phyloP scores from a whole-genome alignment of 2,329 filamentous ascomycete species.

The Trichoderma guizhouense region DNA sequence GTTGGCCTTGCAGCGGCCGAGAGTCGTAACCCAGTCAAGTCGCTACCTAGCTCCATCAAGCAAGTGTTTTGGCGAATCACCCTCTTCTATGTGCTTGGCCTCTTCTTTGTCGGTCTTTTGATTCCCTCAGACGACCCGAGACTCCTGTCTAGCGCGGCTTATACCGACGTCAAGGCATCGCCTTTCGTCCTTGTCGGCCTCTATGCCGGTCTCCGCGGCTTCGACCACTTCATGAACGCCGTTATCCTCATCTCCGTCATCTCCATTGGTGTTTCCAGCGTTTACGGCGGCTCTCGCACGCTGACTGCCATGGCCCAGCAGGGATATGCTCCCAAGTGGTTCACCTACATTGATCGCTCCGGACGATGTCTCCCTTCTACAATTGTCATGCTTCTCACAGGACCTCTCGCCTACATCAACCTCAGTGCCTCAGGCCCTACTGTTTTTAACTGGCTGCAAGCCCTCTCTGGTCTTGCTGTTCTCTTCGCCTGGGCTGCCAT shows the following conservation, averaged over 20 bases:
- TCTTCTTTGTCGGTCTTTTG: constrained; percentile 48
- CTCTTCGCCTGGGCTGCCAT: constrained; percentile 66
- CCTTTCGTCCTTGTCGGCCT: constrained; percentile 50
- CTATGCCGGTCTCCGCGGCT: constrained; percentile 46
- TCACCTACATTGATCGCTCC: constrained; percentile 52
- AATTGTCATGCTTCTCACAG: constrained; percentile 44
- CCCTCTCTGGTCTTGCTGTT: constrained; percentile 59
- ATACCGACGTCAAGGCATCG: constrained; percentile 40
- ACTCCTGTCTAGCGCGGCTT: constrained; percentile 46
- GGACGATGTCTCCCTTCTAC: constrained; percentile 50
- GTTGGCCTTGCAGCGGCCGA: constrained; percentile 70
- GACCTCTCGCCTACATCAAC: constrained; percentile 47
- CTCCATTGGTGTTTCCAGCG: constrained; percentile 52
- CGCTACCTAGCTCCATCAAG: constrained; percentile 75
- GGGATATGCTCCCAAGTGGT: constrained; percentile 52
- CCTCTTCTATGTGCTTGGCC: constrained; percentile 49
- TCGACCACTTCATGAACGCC: constrained; percentile 51
- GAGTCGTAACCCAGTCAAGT: constrained; percentile 63
- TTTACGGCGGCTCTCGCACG: constrained; percentile 55
- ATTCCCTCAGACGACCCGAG: constrained; percentile 41
- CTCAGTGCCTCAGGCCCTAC: constrained; percentile 43
- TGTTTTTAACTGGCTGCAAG: constrained; percentile 63
- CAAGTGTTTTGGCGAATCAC: constrained; percentile 60
- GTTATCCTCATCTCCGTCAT: constrained; percentile 53
- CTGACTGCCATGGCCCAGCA: constrained; percentile 54